Base-by-base conservation (phyloP, 2,329 filamentous ascomycete species). In the Colletotrichum falcatum region DNA sequence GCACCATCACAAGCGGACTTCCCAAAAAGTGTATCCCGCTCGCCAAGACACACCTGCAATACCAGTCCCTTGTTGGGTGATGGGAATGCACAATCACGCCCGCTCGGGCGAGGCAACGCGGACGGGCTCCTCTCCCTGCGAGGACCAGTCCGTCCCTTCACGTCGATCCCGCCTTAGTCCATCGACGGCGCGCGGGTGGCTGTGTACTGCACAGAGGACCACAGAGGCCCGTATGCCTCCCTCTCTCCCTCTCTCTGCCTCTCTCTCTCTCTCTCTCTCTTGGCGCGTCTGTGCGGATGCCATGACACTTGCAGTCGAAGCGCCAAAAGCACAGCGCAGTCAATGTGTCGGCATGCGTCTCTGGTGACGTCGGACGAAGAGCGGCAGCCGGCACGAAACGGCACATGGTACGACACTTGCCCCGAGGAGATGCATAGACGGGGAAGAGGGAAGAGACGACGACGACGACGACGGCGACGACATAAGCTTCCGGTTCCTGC, bases 191-290 rank as follows among this genome's bases (percentile, higher is more conserved):
- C 16, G 35, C 58, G 35, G 58, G 39, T 61, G 62, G 66, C 61
- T 66, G 26, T 42, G 30, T 54, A 39, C 37, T 62, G 66, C 65
- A 69, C 61, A 55, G 54, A 55, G 46, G 18, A 55, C 18, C 8
- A 18, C 6, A 20, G 30, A 35, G 23, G 51, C 42, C 51, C 23
- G n/a, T n/a, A 7, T 5, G 35, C 37, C 37, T 11, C 48, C 11
- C 35, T 51, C 37, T 18, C 46, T 26, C 23, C 6, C n/a, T 12
- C 18, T 11, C 3, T 33, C 49, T 14, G 37, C 42, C 12, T 35
- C 6, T 35, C 33, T 35, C 33, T 35, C 44, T 46, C 20, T 14
- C 16, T 18, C 23, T 7, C 1, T 28, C 23, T 16, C 35, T 49
- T 5, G 44, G 14, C 18, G 23, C 51, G 28, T 44, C 42, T 46